phyloP scores from a whole-genome alignment of 306 rosid genomes.

The Fragaria nilgerrensis region DNA sequence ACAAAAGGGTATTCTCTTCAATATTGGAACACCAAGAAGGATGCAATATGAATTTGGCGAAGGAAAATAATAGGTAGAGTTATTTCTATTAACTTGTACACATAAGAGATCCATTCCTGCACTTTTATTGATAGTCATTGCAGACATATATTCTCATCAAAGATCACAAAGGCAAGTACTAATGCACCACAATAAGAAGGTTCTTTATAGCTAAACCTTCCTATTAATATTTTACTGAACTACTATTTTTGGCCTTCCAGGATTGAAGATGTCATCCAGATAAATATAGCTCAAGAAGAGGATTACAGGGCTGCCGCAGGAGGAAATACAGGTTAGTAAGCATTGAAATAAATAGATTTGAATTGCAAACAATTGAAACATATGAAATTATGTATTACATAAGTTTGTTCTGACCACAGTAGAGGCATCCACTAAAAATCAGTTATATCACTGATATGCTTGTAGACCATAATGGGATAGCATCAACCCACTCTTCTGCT shows the following conservation, averaged over 20 bases:
- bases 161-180: not conserved
- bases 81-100: not conserved
- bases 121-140: not conserved
- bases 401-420: not conserved
- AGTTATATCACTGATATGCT: not conserved
- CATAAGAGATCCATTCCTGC: not conserved
- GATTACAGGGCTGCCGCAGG: conserved; percentile 25
- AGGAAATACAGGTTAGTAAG: conserved; percentile 42
- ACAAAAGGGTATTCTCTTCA: conserved; percentile 48
- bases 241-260: conserved; percentile 35
- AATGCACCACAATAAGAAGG: not conserved
- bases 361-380: not conserved
- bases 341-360: not conserved
- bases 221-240: no score
- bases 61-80: conserved; percentile 43
- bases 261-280: conserved; percentile 41
- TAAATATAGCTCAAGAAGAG: conserved; percentile 25
- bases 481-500: not conserved
- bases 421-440: not conserved
- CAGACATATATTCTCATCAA: not conserved
- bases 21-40: conserved; percentile 44
- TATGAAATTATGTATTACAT: not conserved
- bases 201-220: not conserved
- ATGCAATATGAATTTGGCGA: conserved; percentile 24
- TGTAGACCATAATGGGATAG: not conserved